Percentiles rank a stretch among this genome's conserved stretches.
Conservation (phyloP, 2,329 filamentous ascomycete species). For the Thielaviopsis musarum region DNA sequence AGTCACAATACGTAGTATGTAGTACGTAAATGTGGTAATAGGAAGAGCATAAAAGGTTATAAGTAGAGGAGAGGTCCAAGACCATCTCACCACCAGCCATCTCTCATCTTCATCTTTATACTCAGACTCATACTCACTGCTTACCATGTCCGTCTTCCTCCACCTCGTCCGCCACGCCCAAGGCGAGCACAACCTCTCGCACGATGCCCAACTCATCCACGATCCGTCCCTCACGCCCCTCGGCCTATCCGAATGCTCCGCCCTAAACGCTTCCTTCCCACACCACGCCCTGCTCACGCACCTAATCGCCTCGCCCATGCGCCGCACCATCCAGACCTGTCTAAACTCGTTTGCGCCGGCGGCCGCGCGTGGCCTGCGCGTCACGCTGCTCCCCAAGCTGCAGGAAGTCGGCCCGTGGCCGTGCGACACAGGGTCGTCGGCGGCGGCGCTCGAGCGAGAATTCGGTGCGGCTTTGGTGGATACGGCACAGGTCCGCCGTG, state of each 20-base stretch:
- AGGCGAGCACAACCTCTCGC: constrained; percentile 64
- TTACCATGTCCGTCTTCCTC: constrained; percentile 34
- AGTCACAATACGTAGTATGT: no score
- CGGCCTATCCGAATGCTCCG: constrained; percentile 58
- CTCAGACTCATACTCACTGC: not conserved
- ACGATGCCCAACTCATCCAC: constrained; percentile 52
- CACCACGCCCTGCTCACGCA: constrained; percentile 47
- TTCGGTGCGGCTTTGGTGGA: constrained; percentile 47
- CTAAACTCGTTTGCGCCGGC: constrained; percentile 44
- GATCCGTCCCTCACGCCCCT: constrained; percentile 64
- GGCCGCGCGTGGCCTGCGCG: constrained; percentile 14
- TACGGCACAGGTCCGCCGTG: constrained; percentile 31
- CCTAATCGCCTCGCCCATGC: constrained; percentile 63
- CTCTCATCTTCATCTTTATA: not conserved
- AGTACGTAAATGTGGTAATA: no score
- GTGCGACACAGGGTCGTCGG: constrained; percentile 56
- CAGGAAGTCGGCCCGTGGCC: constrained; percentile 64
- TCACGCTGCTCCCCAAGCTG: constrained; percentile 54
- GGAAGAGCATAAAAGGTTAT: no score
- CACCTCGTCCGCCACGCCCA: constrained; percentile 59
- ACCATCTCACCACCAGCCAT: not conserved
- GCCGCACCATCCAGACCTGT: constrained; percentile 66
- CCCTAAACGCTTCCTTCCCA: constrained; percentile 46
- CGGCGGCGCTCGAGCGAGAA: constrained; percentile 37
- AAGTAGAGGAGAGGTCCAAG: no score